Percentiles rank a stretch among this genome's conserved stretches.
Evolutionary conservation across 495 filamentous ascomycete species (phyloP).

Genomic region (Xylaria grammica): DNA sequence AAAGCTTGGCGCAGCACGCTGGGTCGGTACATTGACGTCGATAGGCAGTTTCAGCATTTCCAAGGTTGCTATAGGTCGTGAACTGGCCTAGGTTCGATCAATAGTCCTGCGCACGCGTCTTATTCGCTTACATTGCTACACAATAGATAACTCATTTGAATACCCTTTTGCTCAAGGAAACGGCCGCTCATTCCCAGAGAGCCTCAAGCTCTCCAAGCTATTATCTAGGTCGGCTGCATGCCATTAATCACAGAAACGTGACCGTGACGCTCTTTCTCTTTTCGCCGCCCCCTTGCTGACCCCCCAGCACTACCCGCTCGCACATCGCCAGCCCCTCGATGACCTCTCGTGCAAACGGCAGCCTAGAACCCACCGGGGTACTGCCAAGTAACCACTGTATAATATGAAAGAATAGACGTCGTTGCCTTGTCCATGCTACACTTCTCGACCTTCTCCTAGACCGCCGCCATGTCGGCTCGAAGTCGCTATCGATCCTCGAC

Average conservation of each 20-base stretch:
- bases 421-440: constrained; percentile 17
- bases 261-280: neutral
- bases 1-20: no score
- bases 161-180: neutral
- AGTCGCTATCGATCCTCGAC: constrained; percentile 68
- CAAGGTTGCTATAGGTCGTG: no score
- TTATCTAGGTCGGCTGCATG: constrained; percentile 1
- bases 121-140: neutral
- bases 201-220: neutral
- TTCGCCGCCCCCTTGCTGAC: neutral
- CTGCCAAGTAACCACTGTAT: constrained; percentile 27
- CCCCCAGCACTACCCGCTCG: neutral
- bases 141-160: no score
- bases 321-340: constrained; percentile 34
- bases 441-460: constrained; percentile 25
- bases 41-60: neutral
- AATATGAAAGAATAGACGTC: constrained; percentile 33
- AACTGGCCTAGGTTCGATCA: no score
- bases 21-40: neutral
- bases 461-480: constrained; percentile 49
- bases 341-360: constrained; percentile 32
- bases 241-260: neutral
- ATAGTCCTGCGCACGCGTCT: neutral
- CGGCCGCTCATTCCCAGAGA: neutral
- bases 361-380: constrained; percentile 42